Conservation (phyloP, 371 early-diverging fungal species). For the Mortierella sp. region DNA sequence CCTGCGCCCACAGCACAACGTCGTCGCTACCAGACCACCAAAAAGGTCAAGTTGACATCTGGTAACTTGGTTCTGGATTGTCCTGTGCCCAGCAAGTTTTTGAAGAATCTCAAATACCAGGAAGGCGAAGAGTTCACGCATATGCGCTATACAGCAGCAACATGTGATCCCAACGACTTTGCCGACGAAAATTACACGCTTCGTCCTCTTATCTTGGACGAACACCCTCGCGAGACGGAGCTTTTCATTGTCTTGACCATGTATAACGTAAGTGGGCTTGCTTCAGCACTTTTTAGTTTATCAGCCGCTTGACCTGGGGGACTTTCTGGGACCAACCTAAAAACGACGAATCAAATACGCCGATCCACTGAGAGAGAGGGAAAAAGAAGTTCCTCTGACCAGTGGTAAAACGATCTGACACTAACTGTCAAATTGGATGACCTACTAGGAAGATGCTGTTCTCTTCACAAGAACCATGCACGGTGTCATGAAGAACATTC, state of each 20-base stretch:
- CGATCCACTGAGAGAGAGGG: too few relatives aligned
- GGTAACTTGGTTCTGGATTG: conserved; percentile 68
- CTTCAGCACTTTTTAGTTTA: conserved; percentile 8
- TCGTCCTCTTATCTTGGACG: conserved; percentile 57
- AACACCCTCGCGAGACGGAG: conserved; percentile 70
- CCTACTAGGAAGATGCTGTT: conserved; percentile 78
- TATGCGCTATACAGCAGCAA: conserved; percentile 70
- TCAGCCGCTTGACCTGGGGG: background rate
- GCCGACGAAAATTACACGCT: conserved; percentile 66
- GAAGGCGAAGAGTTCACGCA: conserved; percentile 65
- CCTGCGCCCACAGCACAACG: conserved; percentile 48
- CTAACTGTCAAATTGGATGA: too few relatives aligned
- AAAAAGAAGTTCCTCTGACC: too few relatives aligned
- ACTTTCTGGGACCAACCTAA: too few relatives aligned
- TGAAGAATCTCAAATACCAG: conserved; percentile 56
- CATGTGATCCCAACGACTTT: conserved; percentile 77
- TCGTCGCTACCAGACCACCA: conserved; percentile 53
- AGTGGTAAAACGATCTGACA: too few relatives aligned
- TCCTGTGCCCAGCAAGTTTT: conserved; percentile 62
- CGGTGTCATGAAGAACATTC: conserved; percentile 78
- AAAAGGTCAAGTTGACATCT: conserved; percentile 57
- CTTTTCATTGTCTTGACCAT: conserved; percentile 79
- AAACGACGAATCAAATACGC: too few relatives aligned
- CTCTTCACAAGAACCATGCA: conserved; percentile 80
- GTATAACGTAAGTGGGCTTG: conserved; percentile 71